phyloP scores from a whole-genome alignment of 2,329 filamentous ascomycete genomes.

The Akanthomyces lecanii region DNA sequence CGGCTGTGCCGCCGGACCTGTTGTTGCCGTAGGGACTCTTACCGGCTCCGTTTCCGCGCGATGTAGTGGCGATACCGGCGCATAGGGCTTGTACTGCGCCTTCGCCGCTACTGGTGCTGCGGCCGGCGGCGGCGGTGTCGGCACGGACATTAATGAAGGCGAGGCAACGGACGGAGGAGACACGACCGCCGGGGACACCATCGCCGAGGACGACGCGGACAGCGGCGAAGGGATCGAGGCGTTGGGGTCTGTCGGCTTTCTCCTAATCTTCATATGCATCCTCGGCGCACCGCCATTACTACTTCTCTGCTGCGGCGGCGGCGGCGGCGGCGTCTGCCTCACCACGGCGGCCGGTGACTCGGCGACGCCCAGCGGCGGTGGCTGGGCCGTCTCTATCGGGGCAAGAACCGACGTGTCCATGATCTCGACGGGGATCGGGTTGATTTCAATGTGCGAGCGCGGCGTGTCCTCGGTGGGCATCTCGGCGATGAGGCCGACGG shows the following conservation, averaged over 20 bases:
- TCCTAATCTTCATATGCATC: slow-evolving; percentile 8
- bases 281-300: slow-evolving; percentile 22
- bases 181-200: background rate
- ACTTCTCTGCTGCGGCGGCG: slow-evolving; percentile 15
- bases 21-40: no score
- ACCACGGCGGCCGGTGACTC: slow-evolving; percentile 33
- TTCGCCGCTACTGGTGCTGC: background rate
- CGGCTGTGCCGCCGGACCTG: background rate
- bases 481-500: slow-evolving; percentile 44
- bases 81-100: slow-evolving; percentile 5
- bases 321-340: background rate
- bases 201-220: background rate
- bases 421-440: slow-evolving; percentile 45
- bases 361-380: slow-evolving; percentile 25
- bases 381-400: slow-evolving; percentile 27
- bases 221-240: background rate
- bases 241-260: slow-evolving; percentile 6
- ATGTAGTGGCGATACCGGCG: slow-evolving; percentile 4
- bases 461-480: slow-evolving; percentile 43
- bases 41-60: slow-evolving; percentile 4
- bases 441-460: slow-evolving; percentile 36
- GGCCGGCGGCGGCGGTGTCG: background rate
- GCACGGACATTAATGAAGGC: background rate
- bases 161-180: background rate
- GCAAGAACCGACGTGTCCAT: slow-evolving; percentile 35